Base-by-base conservation (phyloP, 495 filamentous ascomycete species). In the Beverwykella pulmonaria region DNA sequence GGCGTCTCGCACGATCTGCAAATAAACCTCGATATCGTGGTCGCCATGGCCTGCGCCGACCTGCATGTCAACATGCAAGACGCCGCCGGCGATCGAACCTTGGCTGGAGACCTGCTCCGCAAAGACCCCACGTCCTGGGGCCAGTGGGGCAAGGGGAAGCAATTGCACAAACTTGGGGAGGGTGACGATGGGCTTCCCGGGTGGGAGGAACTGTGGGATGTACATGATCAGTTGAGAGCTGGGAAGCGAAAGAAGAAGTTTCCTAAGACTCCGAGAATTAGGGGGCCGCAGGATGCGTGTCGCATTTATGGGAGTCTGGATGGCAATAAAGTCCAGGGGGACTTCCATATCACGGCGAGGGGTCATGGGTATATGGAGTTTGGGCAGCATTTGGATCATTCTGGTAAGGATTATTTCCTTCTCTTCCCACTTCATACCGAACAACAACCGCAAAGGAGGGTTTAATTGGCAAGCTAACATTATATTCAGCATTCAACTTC, bases 11-110 rank as follows among this genome's bases (percentile, higher is more conserved):
- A 92, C 77, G 79, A 84, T 39, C 84, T 99, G 65, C 91, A 97
- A 79, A 90, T 99, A 76, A 99, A 99, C 81, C 81, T 98, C 32
- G 94, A 99, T 79, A 86, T 96, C 30, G 91, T 97, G 1, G 79
- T 98, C n/a, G 82, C 85, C 32, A 99, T 99, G 94, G 79, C 82
- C 71, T 99, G 94, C 82, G 79, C 83, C 34, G 87, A 92, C 73
- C 82, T 99, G 20, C 91, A 96, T 78, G 81, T 99, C 77, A 99
- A 99, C 81, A 93, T 98, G 55, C 94, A 99, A 80, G 94, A 99
- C 76, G 95, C 92, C 15, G 85, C 90, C 0, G 91, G 94, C 29
- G 94, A 99, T 77, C 85, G 90, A 44, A 92, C 98, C 71, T 82
- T 96, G 6, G 94, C 94, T 1, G 91, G 86, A 14, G 81, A 90